Conservation (phyloP, 192 early-diverging fungal species). For the Backusella psychrophila region DNA sequence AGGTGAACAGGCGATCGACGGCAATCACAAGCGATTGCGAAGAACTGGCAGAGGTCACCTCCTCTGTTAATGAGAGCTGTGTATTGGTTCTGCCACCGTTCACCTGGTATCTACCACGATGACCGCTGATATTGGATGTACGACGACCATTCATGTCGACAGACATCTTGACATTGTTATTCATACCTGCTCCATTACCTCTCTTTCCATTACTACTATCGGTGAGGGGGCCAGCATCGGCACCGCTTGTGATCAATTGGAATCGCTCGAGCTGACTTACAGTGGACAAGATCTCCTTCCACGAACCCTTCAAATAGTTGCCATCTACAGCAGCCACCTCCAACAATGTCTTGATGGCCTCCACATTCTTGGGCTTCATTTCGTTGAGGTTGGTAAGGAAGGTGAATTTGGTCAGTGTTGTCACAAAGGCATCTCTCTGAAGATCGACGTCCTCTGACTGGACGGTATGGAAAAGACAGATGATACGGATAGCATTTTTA, state of each 20-base stretch:
- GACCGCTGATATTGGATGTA: slow-evolving; percentile 2
- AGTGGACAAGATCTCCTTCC: slow-evolving; percentile 82
- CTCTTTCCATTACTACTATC: slow-evolving; percentile 25
- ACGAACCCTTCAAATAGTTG: slow-evolving; percentile 62
- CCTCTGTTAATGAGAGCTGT: slow-evolving; percentile 33
- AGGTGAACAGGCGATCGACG: slow-evolving; percentile 85
- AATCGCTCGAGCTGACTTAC: slow-evolving; percentile 88
- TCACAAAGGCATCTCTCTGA: slow-evolving; percentile 90
- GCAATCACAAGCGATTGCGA: slow-evolving; percentile 75
- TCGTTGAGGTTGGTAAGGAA: slow-evolving; percentile 79
- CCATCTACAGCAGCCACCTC: slow-evolving; percentile 71
- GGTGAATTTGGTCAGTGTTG: slow-evolving; percentile 86
- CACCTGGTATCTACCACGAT: background rate
- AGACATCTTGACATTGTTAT: background rate
- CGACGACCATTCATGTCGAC: slow-evolving; percentile 8
- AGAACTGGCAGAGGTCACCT: slow-evolving; percentile 51
- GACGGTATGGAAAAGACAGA: slow-evolving; percentile 65
- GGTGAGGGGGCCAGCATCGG: slow-evolving; percentile 35
- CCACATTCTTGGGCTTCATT: slow-evolving; percentile 89
- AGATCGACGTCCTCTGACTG: slow-evolving; percentile 71
- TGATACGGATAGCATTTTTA: slow-evolving; percentile 74
- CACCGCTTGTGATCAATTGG: slow-evolving; percentile 69
- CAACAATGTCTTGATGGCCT: slow-evolving; percentile 84
- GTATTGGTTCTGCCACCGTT: background rate
- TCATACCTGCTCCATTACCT: background rate